Evolutionary conservation across 331 rosid genomes (phyloP).

Genomic region (Dryas integrifolia): DNA sequence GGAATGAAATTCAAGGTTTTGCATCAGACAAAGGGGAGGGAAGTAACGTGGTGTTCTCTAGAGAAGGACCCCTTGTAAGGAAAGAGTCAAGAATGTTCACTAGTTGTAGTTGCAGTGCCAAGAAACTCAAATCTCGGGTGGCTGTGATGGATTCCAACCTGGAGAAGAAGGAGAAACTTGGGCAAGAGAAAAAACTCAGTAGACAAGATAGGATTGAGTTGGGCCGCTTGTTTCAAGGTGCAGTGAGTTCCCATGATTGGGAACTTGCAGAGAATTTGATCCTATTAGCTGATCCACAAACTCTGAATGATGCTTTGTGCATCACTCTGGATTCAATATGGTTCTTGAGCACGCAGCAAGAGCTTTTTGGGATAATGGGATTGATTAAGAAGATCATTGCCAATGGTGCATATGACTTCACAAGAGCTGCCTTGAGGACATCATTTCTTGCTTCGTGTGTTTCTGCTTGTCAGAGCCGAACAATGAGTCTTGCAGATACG

Average conservation of each 20-base stretch:
- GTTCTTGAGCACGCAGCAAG: constrained; percentile 73
- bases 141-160: constrained; percentile 33
- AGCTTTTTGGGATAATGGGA: constrained; percentile 58
- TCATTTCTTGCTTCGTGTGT: constrained; percentile 89
- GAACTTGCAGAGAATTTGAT: constrained; percentile 75
- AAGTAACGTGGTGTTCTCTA: constrained; percentile 51
- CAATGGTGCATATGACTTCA: constrained; percentile 77
- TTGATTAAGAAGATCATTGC: constrained; percentile 61
- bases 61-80: constrained; percentile 52
- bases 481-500: constrained; percentile 80
- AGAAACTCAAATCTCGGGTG: constrained; percentile 50
- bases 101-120: constrained; percentile 44
- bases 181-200: constrained; percentile 58
- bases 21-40: constrained; percentile 56
- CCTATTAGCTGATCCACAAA: constrained; percentile 63
- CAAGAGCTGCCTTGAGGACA: constrained; percentile 80
- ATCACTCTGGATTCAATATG: constrained; percentile 78
- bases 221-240: constrained; percentile 76
- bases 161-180: constrained; percentile 42
- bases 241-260: constrained; percentile 78
- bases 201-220: constrained; percentile 73
- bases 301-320: constrained; percentile 82
- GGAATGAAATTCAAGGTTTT: constrained; percentile 41
- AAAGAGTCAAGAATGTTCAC: constrained; percentile 42
- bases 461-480: constrained; percentile 87